Base-by-base conservation (phyloP, 2,329 filamentous ascomycete species). In the Ceratocystis eucalypticola region DNA sequence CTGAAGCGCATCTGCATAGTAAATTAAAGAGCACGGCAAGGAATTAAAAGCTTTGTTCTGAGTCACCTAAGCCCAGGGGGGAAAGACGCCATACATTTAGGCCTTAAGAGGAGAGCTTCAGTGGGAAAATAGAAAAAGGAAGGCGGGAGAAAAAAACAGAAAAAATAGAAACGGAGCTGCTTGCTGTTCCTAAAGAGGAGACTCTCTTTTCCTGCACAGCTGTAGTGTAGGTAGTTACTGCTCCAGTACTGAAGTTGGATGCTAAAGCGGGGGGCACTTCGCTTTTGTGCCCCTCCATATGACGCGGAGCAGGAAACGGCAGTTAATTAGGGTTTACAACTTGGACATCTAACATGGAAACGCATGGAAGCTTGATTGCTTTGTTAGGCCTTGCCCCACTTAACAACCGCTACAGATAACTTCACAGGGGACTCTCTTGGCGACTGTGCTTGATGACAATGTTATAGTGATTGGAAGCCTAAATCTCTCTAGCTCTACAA, bases 1-100 rank as follows among this genome's bases (percentile, higher is more conserved):
- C 44, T 33, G 45, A 62, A 53, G 57, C 65, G 57, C 59, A 66
- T n/a, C 44, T 48, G 55, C 64, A 66, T 66, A 12, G 10, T 12
- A 41, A 41, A 4, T 41, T 41, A 12, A 41, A 41, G 37, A 41
- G 37, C 37, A 41, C 37, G 12, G 12, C 15, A 41, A 41, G 37
- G 37, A 4, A 41, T 15, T 41, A 41, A 41, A 48, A 3, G 45
- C 25, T 63, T 55, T 55, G 57, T 62, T 66, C 65, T 66, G 65
- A 67, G 61, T 61, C 55, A 67, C 50, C 62, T 4, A 65, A 50
- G 37, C 22, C 7, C 25, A 12, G 30, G n/a, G 33, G 41, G 37
- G 53, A 53, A 64, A 65, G 53, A 37, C 53, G 59, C 53, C 44
- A 64, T 64, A 64, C 6, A 48, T 50, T 50, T 62, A 57, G 5